Base-by-base conservation (phyloP, 192 early-diverging fungal species). In the Podila clonocystis region DNA sequence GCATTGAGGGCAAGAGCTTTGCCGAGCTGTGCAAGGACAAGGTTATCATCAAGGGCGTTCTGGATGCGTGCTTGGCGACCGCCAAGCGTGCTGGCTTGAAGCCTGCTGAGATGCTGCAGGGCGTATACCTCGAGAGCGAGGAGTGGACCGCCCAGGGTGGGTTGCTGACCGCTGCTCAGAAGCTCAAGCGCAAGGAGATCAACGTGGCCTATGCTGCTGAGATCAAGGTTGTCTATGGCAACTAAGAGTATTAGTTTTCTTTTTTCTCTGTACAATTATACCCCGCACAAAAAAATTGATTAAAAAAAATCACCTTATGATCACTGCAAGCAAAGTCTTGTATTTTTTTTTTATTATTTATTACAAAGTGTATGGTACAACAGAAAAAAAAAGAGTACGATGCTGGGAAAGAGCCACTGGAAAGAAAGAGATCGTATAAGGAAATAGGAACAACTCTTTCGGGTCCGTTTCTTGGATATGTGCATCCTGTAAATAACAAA, bases 111-210 rank as follows among this genome's bases (percentile, higher is more conserved):
- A 71, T 91, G 55, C 58, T 97, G 24, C 80, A 86, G 24, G 85
- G 84, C 36, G 82, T 97, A 4, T 82, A 84, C n/a, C 59, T 99
- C 20, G 86, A 84, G 59, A 60, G 69, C 5, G 95, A 94, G 49
- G 91, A 94, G 74, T 99, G 97, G 97, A 97, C 94, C 5, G 87
- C 95, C 22, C 88, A 97, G 84, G 94, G 93, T 76, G 90, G 88
- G 1, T 75, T 92, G 60, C 77, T 95, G 82, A 98, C 97, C 20
- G 94, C 97, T 19, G 95, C 96, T 2, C 92, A 92, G 85, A 97
- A 97, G 85, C 80, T 97, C 31, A 92, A 95, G 48, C 90, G 97
- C 33, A 88, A 87, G 22, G 94, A 88, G 36, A 91, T 98, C 63
- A 82, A 84, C 45, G 82, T 89, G 38, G 75, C 69, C n/a, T 93